Conservation (phyloP, 352 stramenopile species). For the Achlya hypogyna region DNA sequence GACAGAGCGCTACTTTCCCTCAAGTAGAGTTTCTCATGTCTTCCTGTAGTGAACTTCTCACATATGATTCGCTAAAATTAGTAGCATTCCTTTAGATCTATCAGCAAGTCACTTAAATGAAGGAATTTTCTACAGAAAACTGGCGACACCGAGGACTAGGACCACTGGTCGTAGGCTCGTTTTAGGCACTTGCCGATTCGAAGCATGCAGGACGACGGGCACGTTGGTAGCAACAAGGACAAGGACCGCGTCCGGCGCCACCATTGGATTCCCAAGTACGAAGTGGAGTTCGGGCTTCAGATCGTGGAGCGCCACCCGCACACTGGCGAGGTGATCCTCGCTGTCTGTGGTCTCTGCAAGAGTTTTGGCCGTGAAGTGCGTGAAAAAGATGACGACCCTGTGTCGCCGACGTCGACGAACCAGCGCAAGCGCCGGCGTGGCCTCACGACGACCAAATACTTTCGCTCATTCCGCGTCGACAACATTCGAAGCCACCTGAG, state of each 20-base stretch:
- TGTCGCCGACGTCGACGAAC: slow-evolving; percentile 36
- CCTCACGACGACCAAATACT: slow-evolving; percentile 82
- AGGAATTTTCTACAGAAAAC: no score
- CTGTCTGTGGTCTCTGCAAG: slow-evolving; percentile 81
- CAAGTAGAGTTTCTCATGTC: no score
- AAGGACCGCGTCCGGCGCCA: slow-evolving; percentile 46
- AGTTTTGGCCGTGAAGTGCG: slow-evolving; percentile 66
- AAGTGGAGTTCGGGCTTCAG: slow-evolving; percentile 67
- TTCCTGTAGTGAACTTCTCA: not conserved
- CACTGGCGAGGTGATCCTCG: slow-evolving; percentile 60
- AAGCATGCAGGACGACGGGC: slow-evolving; percentile 5
- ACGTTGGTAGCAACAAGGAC: not conserved
- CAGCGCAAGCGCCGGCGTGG: slow-evolving; percentile 72
- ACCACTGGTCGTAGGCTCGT: not conserved
- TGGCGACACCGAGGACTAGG: not conserved
- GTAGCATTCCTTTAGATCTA: not conserved
- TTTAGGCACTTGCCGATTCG: slow-evolving; percentile 17
- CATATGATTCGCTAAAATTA: not conserved
- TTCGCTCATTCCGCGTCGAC: slow-evolving; percentile 73
- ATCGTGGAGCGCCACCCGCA: slow-evolving; percentile 56
- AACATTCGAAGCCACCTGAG: slow-evolving; percentile 81
- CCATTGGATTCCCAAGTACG: slow-evolving; percentile 76
- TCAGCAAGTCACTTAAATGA: not conserved
- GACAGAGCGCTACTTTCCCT: not conserved
- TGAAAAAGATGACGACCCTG: slow-evolving; percentile 28